Percentiles rank a stretch among this genome's conserved stretches.
Conservation (phyloP, 768 basidiomycete genomes). For the Xerocomellus intermedius region DNA sequence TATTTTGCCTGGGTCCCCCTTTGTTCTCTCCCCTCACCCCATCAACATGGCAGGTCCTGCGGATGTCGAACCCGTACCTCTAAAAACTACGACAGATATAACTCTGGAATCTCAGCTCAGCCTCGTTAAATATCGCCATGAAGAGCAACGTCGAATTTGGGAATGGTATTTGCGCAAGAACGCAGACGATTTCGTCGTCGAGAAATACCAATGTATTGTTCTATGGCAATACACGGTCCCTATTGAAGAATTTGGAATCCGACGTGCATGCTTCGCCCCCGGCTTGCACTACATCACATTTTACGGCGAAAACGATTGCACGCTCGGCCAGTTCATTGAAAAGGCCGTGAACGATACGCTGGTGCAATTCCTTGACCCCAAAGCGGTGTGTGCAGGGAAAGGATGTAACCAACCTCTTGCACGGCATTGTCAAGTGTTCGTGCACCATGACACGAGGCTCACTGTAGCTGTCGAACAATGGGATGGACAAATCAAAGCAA, state of each 20-base stretch:
- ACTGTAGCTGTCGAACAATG: constrained; percentile 87
- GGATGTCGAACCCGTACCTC: constrained; percentile 39
- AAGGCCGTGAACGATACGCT: constrained; percentile 67
- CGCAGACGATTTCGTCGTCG: constrained; percentile 80
- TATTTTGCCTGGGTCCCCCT: constrained; percentile 29
- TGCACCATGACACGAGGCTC: constrained; percentile 83
- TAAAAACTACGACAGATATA: constrained; percentile 71
- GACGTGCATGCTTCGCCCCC: constrained; percentile 79
- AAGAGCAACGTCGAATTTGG: constrained; percentile 89
- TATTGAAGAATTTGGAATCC: constrained; percentile 59
- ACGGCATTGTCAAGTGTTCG: constrained; percentile 86
- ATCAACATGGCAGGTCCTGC: constrained; percentile 27
- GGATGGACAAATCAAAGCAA: constrained; percentile 72
- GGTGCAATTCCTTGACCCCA: constrained; percentile 67
- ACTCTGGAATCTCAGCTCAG: constrained; percentile 68
- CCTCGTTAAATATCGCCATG: constrained; percentile 74
- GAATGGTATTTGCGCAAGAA: constrained; percentile 94
- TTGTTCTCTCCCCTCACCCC: constrained; percentile 33
- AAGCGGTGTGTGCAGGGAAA: constrained; percentile 78
- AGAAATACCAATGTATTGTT: constrained; percentile 89
- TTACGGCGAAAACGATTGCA: constrained; percentile 90
- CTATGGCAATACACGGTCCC: constrained; percentile 81
- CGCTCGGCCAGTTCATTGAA: constrained; percentile 92
- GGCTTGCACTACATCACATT: constrained; percentile 73
- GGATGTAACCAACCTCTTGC: constrained; percentile 79